Evolutionary conservation across 2,329 filamentous ascomycete genomes (phyloP).

Genomic region (Phialophora verrucosa): DNA sequence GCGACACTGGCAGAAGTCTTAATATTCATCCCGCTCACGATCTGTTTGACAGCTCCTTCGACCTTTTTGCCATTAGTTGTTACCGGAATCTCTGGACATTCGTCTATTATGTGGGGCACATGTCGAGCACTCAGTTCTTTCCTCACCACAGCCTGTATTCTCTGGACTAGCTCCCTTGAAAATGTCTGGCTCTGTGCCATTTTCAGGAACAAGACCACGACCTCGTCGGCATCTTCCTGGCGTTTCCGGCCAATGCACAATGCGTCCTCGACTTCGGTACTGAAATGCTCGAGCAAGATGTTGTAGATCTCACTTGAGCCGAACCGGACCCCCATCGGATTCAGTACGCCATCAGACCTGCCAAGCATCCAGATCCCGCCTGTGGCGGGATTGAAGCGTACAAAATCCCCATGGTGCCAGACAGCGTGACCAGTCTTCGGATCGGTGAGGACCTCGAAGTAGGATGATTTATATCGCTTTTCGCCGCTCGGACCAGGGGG

Average conservation of each 20-base stretch:
- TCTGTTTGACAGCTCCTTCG: conserved; percentile 95
- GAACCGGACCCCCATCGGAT: conserved; percentile 88
- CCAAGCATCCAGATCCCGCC: conserved; percentile 89
- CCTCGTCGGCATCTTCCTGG: conserved; percentile 77
- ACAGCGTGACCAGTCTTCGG: conserved; percentile 51
- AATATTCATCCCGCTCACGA: conserved; percentile 82
- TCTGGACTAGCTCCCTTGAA: conserved; percentile 62
- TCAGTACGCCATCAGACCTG: conserved; percentile 88
- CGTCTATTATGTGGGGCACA: conserved; percentile 81
- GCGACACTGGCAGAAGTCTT: conserved; percentile 93
- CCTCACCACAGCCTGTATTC: conserved; percentile 72
- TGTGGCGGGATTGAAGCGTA: conserved; percentile 71
- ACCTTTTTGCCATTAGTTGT: conserved; percentile 98
- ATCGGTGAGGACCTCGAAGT: conserved; percentile 79
- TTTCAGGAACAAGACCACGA: conserved; percentile 86
- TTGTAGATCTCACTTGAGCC: conserved; percentile 97
- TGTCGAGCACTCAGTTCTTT: conserved; percentile 85
- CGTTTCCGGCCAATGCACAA: conserved; percentile 81
- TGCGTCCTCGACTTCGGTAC: conserved; percentile 77
- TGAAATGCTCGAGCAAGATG: conserved; percentile 82
- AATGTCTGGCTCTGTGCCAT: conserved; percentile 67
- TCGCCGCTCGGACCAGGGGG: conserved; percentile 67
- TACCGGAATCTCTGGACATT: conserved; percentile 84
- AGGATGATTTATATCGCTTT: conserved; percentile 79
- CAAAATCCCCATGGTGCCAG: conserved; percentile 97